Evolutionary conservation across 2,329 filamentous ascomycete species (phyloP).

Genomic region (Ophiocordyceps camponoti-leonardi): DNA sequence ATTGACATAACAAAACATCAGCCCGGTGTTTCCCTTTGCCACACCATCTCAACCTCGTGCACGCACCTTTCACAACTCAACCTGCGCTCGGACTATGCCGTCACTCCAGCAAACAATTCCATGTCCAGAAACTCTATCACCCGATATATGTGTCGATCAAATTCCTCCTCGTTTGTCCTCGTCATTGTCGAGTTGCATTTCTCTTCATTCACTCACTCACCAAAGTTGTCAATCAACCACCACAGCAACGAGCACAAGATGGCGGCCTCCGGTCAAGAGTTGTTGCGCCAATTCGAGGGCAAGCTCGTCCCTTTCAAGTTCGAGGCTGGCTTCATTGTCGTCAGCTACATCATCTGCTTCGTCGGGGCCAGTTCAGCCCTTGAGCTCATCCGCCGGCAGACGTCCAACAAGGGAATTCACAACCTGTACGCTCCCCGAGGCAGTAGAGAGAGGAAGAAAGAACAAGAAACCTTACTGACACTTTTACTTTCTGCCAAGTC

Average conservation of each 20-base stretch:
- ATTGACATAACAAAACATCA: too few species aligned
- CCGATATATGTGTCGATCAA: neutral
- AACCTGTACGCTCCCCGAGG: conserved; percentile 47
- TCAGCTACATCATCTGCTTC: conserved; percentile 62
- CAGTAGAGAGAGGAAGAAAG: too few species aligned
- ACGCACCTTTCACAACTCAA: neutral
- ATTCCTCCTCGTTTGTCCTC: neutral
- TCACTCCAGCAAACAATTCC: neutral
- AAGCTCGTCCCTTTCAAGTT: conserved; percentile 30
- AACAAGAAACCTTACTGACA: too few species aligned
- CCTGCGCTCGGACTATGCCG: neutral
- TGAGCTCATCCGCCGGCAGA: conserved; percentile 65
- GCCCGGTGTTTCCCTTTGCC: neutral
- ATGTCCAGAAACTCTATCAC: neutral
- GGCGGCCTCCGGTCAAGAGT: conserved; percentile 6
- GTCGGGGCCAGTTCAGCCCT: conserved; percentile 65
- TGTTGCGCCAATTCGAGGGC: conserved; percentile 24
- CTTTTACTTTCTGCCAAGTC: too few species aligned
- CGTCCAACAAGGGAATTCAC: conserved; percentile 47
- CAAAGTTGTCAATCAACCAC: neutral
- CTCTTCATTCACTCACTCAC: neutral
- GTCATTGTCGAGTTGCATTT: neutral
- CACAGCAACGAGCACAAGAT: too few species aligned
- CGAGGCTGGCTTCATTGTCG: conserved; percentile 44
- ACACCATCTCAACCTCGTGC: neutral